Evolutionary conservation across 176 grass and related monocot species (phyloP), one percentile per base, ranked within the genome.

Genomic region (Avena insularis): DNA sequence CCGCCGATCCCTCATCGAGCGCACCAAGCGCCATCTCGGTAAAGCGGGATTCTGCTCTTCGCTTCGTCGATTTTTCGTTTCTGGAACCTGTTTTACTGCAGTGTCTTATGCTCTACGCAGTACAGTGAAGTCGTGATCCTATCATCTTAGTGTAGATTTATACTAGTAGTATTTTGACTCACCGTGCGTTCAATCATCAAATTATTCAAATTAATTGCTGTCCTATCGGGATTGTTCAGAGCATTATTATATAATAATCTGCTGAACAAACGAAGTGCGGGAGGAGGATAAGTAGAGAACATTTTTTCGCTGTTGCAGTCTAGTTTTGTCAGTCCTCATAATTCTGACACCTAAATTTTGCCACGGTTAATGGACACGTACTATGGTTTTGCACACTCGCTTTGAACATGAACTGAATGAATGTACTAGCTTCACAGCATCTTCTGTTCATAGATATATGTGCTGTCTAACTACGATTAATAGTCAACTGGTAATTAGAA

Each of bases 11-110:
- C 93, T 92, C 20, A 12, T 83, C 51, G 80, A 95, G 23, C 83
- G 91, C 86, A 82, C 69, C 77, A 93, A 86, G 29, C 86, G 90
- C 88, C 93, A 90, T 38, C 68, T 89, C 56, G 90, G 93, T 93
- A 48, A 43, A 7, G 40, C 40, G 40, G 40, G 40, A 43, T 5
- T 7, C 40, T 43, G 40, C 40, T 43, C 40, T 43, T 43, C 40
- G 40, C 40, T 43, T 43, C 40, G 40, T 43, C 40, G 40, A 43
- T 43, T 43, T 48, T 48, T 48, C 46, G 46, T 48, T 48, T 48
- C 46, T 48, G 46, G 46, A 48, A 48, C 46, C 46, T 48, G 46
- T 48, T 48, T 43, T 43, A 43, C 40, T 43, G 40, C 40, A 43
- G 46, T 12, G 71, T 27, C 35, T 12, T 65, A 43, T 65, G 19